Evolutionary conservation across 2,329 filamentous ascomycete species (phyloP).

Genomic region (Ploettnerulaceae sp.): DNA sequence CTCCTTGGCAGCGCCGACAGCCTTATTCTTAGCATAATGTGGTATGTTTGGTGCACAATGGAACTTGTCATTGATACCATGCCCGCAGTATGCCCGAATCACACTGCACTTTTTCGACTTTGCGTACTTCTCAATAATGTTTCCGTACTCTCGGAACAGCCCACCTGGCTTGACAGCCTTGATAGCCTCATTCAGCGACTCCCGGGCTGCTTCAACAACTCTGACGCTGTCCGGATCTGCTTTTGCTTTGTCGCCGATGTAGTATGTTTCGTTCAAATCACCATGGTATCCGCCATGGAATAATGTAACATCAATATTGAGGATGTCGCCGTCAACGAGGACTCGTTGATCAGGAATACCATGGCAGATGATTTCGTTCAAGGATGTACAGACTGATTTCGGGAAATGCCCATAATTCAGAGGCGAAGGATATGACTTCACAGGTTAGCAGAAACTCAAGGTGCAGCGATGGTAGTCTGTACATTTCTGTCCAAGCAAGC

Average conservation of each 20-base stretch:
- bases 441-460: slow-evolving; percentile 18
- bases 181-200: slow-evolving; percentile 88
- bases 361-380: slow-evolving; percentile 98
- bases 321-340: slow-evolving; percentile 86
- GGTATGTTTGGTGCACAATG: slow-evolving; percentile 92
- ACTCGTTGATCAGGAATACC: slow-evolving; percentile 90
- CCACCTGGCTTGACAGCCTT: slow-evolving; percentile 89
- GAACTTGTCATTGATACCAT: slow-evolving; percentile 91
- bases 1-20: slow-evolving; percentile 85
- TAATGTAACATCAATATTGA: slow-evolving; percentile 93
- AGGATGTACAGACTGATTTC: slow-evolving; percentile 94
- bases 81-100: slow-evolving; percentile 92
- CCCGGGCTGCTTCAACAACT: slow-evolving; percentile 83
- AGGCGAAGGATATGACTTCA: slow-evolving; percentile 85
- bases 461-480: slow-evolving; percentile 36
- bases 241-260: slow-evolving; percentile 83
- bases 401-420: slow-evolving; percentile 95
- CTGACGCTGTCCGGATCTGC: slow-evolving; percentile 82
- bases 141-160: slow-evolving; percentile 87
- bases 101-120: slow-evolving; percentile 83
- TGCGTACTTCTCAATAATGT: slow-evolving; percentile 91
- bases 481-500: slow-evolving; percentile 91
- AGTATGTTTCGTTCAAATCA: slow-evolving; percentile 98
- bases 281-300: slow-evolving; percentile 95
- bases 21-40: slow-evolving; percentile 98